These are phyloP conservation scores for Tylopilus sp. DNA, from an alignment of 1,284 basidiomycete species.

Conservation along the genomic window DNA sequence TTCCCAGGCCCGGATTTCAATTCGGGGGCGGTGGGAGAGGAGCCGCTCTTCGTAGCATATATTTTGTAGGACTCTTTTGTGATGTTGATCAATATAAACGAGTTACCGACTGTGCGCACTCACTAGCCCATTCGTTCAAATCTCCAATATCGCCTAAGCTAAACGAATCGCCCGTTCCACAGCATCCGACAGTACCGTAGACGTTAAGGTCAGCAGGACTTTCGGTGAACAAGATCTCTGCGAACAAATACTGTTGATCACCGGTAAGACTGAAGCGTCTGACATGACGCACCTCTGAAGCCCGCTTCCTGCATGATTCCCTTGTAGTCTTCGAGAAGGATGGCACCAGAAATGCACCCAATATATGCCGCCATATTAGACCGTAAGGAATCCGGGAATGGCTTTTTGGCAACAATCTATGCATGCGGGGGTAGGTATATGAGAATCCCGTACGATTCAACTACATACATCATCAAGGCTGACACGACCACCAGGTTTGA, in stretches of 20 bases:
- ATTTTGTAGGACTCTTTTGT: constrained; percentile 54
- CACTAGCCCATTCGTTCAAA: constrained; percentile 56
- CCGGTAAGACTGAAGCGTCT: background rate
- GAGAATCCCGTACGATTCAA: background rate
- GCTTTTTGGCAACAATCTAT: constrained; percentile 57
- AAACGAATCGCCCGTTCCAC: constrained; percentile 11
- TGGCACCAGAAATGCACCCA: constrained; percentile 58
- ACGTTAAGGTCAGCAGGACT: constrained; percentile 53
- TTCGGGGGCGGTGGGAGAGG: background rate
- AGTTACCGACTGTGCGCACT: constrained; percentile 15
- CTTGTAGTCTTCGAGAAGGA: constrained; percentile 50
- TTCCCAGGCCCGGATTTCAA: constrained; percentile 18
- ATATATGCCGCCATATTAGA: constrained; percentile 53
- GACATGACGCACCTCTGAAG: constrained; percentile 48
- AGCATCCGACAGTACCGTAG: constrained; percentile 36
- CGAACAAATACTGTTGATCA: background rate
- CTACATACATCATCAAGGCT: constrained; percentile 45
- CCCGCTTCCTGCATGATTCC: constrained; percentile 51
- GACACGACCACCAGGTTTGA: constrained; percentile 63
- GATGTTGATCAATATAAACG: constrained; percentile 1
- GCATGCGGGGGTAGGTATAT: background rate
- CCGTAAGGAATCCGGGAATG: constrained; percentile 53
- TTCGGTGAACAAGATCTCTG: constrained; percentile 55
- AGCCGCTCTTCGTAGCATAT: constrained; percentile 51
- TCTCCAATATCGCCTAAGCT: constrained; percentile 34